Percentiles rank a stretch among this genome's conserved stretches.
These are phyloP conservation scores for Mycena vulgaris DNA, from an alignment of 768 basidiomycete genomes.

Conservation along the genomic window DNA sequence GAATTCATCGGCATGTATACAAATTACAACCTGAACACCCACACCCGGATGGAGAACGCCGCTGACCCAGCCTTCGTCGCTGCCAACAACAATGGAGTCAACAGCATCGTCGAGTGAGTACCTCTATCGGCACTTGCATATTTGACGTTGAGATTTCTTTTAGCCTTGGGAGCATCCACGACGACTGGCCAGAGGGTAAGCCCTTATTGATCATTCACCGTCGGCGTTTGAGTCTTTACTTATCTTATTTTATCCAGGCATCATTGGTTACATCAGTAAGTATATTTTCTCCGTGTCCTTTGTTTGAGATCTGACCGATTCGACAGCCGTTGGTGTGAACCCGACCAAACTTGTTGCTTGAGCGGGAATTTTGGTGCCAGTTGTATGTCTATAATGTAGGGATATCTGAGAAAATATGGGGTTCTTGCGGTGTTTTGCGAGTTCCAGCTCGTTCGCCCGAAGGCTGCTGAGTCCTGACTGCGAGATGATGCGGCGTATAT, in stretches of 20 bases:
- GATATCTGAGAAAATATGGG: too few relatives aligned
- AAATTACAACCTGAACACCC: conserved; percentile 50
- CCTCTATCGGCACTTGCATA: background rate
- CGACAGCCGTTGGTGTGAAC: background rate
- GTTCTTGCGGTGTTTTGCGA: too few relatives aligned
- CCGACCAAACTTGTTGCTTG: background rate
- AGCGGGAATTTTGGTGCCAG: background rate
- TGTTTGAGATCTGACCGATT: too few relatives aligned
- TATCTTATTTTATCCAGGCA: background rate
- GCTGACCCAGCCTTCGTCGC: conserved; percentile 48
- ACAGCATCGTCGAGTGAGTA: conserved; percentile 47
- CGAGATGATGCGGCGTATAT: too few relatives aligned
- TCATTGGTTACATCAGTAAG: conserved; percentile 27
- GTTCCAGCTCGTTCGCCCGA: too few relatives aligned
- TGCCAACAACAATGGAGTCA: conserved; percentile 45
- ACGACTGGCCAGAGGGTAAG: conserved; percentile 49
- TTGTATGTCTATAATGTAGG: too few relatives aligned
- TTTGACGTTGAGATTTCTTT: background rate
- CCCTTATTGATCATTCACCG: background rate
- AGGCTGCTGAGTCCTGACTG: too few relatives aligned
- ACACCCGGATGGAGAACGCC: conserved; percentile 43
- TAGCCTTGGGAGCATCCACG: conserved; percentile 45
- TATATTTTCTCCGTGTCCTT: background rate
- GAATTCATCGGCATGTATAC: conserved; percentile 45
- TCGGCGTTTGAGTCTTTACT: background rate